Percentiles rank a stretch among this genome's conserved stretches.
These are phyloP conservation scores for Starmerella scarabaei DNA, from an alignment of 805 yeast genomes.

Conservation along the genomic window DNA sequence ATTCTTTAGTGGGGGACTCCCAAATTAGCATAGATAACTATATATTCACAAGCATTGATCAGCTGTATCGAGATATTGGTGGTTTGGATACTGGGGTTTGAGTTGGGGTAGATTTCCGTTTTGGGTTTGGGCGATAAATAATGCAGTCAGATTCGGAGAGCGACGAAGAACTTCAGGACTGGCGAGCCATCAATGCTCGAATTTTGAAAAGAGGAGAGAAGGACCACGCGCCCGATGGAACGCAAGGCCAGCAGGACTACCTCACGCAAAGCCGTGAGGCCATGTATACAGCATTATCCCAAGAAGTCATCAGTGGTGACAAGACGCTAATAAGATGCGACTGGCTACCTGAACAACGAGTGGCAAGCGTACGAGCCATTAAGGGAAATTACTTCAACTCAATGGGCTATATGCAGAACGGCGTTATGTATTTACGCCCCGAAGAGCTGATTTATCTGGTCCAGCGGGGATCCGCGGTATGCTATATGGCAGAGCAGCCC, in stretches of 20 bases:
- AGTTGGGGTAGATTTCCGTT: too few relatives aligned
- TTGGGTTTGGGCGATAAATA: background rate
- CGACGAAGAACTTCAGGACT: conserved; percentile 31
- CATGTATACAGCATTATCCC: conserved; percentile 55
- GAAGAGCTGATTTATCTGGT: conserved; percentile 66
- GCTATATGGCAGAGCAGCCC: conserved; percentile 30
- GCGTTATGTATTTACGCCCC: conserved; percentile 40
- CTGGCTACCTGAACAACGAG: conserved; percentile 29
- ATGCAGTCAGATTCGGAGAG: conserved; percentile 19
- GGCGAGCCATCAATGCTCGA: conserved; percentile 26
- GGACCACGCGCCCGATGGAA: conserved; percentile 75
- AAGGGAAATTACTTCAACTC: conserved; percentile 63
- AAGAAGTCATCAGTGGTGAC: conserved; percentile 26
- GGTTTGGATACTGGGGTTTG: too few relatives aligned
- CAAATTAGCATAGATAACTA: too few relatives aligned
- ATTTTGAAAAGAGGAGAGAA: conserved; percentile 58
- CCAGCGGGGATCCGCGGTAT: conserved; percentile 61
- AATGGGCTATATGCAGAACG: conserved; percentile 49
- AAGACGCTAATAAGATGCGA: conserved; percentile 44
- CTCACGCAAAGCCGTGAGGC: conserved; percentile 46
- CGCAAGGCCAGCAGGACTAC: conserved; percentile 36
- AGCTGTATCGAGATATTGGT: too few relatives aligned
- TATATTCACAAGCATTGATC: too few relatives aligned
- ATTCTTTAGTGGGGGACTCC: too few relatives aligned
- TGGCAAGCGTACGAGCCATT: conserved; percentile 36